Evolutionary conservation across 495 filamentous ascomycete genomes (phyloP), one percentile per base, ranked within the genome.

Genomic region (Lineolata rhizophorae): DNA sequence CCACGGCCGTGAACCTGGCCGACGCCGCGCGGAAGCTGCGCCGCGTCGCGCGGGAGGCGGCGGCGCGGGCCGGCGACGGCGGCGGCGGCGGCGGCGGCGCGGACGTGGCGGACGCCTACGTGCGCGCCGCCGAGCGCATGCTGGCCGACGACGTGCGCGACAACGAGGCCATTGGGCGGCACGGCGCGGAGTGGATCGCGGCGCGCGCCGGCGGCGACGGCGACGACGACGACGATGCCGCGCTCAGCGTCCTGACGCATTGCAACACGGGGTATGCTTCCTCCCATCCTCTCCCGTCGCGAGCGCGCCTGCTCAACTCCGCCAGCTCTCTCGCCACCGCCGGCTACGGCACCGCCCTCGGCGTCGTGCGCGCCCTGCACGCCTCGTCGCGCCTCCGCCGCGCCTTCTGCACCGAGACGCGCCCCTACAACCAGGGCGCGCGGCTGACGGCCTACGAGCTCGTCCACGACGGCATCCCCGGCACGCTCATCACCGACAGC

Each of bases 391-490:
- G 60, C 3, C 60, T 97, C 24, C 55, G 67, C 32, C 83, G 76
- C 39, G 84, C 77, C 28, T 95, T 76, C 59, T 97, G 84, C 59
- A 92, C 87, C 39, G 87, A 97, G 54, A 97, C 87, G 5, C 67
- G 87, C 16, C 87, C 87, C 1, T 97, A 97, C 54, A 97, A 97
- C 55, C 87, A 97, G 60, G 87, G 87, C 27, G 85, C 83, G 27
- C 71, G 90, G 15, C 58, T 97, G 27, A 97, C 87, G 9, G 85
- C 90, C 5, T 97, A 84, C 54, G 87, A 97, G 56, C 67, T 97
- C 27, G 72, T 92, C 18, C 80, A 85, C 48, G 87, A 97, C 48
- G 57, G 70, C 11, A 90, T 97, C 35, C 87, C 87, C n/a, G 68
- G 82, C 12, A 92, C 81, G 0, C 57, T 97, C 29, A 76, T 97